Evolutionary conservation across 2,329 filamentous ascomycete genomes (phyloP).

Genomic region (Talaromyces funiculosus): DNA sequence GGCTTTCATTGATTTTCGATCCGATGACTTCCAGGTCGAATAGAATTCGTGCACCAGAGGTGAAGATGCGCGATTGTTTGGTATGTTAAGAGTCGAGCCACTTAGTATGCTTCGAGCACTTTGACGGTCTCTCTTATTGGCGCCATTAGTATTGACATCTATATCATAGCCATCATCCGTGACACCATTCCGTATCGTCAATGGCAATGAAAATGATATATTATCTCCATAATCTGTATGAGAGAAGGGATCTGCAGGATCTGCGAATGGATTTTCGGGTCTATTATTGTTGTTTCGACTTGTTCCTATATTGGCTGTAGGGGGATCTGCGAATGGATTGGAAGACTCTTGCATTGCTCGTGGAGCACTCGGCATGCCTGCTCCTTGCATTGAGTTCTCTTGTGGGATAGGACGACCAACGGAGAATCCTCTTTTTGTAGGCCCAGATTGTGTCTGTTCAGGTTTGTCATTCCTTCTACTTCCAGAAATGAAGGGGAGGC

Average conservation of each 20-base stretch:
- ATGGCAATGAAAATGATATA: neutral
- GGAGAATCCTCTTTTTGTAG: neutral
- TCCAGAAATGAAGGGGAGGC: neutral
- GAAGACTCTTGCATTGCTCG: neutral
- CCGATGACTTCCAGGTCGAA: neutral
- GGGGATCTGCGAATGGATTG: constrained; percentile 4
- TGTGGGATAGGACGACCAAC: neutral
- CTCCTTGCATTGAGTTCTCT: neutral
- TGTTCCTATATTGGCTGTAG: neutral
- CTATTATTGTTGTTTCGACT: neutral
- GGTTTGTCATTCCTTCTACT: neutral
- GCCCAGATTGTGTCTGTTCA: neutral
- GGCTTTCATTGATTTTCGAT: neutral
- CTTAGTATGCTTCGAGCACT: neutral
- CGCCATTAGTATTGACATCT: neutral
- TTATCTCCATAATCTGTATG: neutral
- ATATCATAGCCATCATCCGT: neutral
- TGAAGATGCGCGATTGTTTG: constrained; percentile 1
- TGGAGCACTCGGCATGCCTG: neutral
- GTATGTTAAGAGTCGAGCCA: constrained; percentile 5
- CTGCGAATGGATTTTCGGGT: neutral
- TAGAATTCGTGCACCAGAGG: constrained; percentile 3
- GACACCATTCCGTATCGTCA: constrained; percentile 5
- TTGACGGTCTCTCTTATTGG: neutral
- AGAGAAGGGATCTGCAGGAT: neutral